Base-by-base conservation (phyloP, 129 eudicot species). In the Artemisia tridentata region DNA sequence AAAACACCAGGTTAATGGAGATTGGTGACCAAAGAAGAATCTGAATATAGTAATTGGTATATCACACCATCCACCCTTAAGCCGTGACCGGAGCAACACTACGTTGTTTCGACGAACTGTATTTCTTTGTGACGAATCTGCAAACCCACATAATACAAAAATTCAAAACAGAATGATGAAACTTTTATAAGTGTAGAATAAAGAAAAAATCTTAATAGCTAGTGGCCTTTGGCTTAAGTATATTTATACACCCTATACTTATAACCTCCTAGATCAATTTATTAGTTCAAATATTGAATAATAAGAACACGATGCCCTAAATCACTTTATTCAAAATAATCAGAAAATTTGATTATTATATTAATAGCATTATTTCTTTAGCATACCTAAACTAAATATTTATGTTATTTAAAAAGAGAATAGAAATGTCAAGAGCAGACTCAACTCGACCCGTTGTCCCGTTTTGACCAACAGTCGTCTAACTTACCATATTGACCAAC, bases 101-200 rank as follows among this genome's bases (percentile, higher is more conserved):
- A 7, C 54, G 84, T 63, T 82, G 91, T 68, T 82, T 88, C 10
- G 86, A 84, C 23, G 86, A 80, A 78, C 98, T 92, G 83, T 79
- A 90, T 82, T 90, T 90, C 86, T 82, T 81, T 62, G 96, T 90
- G 73, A 90, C 80, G 81, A 90, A 90, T 84, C 93, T 90, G 86
- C 72, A 60, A 16, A 21, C 8, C 45, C 48, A 71, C 20, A 14
- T 16, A 8, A 16, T 53, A 60, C 51, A 61, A 20, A 60, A 25
- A 27, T 17, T 58, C 9, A 71, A 7, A 7, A 38, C 45, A 38
- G 23, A 20, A 19, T 27, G 3, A 8, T 60, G 38, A 1, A 13
- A 25, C 29, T 17, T 20, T 8, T 3, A 61, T 17, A 19, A 19
- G 4, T 5, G 11, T 16, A 63, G 9, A 64, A 16, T 7, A n/a